Percentiles rank a stretch among this genome's conserved stretches.
These are phyloP conservation scores for Tolypocladium cylindrosporum DNA, from an alignment of 2,329 filamentous ascomycete genomes.

Conservation along the genomic window DNA sequence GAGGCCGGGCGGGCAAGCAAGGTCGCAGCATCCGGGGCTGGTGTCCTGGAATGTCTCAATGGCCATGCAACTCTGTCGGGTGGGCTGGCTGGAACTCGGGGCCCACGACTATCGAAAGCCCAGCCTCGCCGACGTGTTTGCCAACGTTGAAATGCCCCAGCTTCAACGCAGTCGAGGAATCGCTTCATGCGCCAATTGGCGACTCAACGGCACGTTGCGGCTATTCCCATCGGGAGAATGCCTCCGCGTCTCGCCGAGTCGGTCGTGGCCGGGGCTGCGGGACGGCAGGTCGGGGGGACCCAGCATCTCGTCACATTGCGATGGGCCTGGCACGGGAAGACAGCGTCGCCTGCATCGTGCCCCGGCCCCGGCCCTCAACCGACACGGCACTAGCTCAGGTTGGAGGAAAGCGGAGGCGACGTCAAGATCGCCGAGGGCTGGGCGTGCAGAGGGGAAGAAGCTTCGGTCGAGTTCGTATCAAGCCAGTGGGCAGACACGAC, in stretches of 20 bases:
- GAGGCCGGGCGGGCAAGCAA: neutral
- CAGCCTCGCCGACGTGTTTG: neutral
- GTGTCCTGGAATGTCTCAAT: slow-evolving; percentile 1
- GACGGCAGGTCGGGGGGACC: neutral
- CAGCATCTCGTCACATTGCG: neutral
- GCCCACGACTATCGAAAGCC: neutral
- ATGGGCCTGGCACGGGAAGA: neutral
- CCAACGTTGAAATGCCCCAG: neutral
- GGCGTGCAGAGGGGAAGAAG: neutral
- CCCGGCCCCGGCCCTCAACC: neutral
- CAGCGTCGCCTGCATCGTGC: neutral
- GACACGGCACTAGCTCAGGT: neutral
- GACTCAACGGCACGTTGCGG: neutral
- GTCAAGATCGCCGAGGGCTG: neutral
- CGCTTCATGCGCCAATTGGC: neutral
- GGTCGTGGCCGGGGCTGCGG: neutral
- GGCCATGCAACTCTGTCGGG: slow-evolving; percentile 3
- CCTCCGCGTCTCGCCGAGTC: neutral
- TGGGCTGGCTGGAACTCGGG: neutral
- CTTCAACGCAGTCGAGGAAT: neutral
- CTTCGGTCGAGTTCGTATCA: neutral
- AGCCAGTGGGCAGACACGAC: neutral
- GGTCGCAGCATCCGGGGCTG: neutral
- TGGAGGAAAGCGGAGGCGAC: neutral
- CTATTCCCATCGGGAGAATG: neutral